Evolutionary conservation across 2,329 filamentous ascomycete genomes (phyloP).

Genomic region (Phoma herbarum): DNA sequence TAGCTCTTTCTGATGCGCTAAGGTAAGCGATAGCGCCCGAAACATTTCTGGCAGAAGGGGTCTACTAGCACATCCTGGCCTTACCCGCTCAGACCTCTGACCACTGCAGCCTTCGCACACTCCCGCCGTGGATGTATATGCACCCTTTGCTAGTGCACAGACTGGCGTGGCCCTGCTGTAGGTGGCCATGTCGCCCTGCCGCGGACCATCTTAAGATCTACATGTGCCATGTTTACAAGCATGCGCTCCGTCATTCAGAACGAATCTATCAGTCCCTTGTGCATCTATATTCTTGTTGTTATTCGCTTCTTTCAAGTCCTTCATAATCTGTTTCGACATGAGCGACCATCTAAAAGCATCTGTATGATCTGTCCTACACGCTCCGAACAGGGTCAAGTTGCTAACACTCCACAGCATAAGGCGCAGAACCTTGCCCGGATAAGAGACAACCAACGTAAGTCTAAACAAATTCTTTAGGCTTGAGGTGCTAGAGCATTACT

Average conservation of each 20-base stretch:
- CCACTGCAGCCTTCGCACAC: slow-evolving; percentile 29
- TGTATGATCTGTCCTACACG: slow-evolving; percentile 24
- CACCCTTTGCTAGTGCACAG: slow-evolving; percentile 29
- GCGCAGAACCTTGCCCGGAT: slow-evolving; percentile 65
- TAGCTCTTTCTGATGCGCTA: slow-evolving; percentile 1
- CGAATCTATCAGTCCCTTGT: slow-evolving; percentile 26
- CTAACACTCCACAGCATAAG: slow-evolving; percentile 37
- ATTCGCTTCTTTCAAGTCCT: slow-evolving; percentile 18
- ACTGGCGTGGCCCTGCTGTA: slow-evolving; percentile 33
- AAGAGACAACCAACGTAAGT: slow-evolving; percentile 73
- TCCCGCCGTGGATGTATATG: slow-evolving; percentile 28
- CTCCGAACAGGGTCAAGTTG: not conserved
- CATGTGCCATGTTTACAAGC: slow-evolving; percentile 32
- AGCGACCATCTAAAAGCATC: slow-evolving; percentile 36
- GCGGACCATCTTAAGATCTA: slow-evolving; percentile 37
- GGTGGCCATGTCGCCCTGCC: slow-evolving; percentile 34
- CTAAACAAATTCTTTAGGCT: not conserved
- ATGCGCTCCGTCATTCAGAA: slow-evolving; percentile 30
- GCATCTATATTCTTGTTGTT: slow-evolving; percentile 19
- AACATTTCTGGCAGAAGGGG: slow-evolving; percentile 23
- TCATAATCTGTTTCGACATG: slow-evolving; percentile 34
- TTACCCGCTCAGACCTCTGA: slow-evolving; percentile 32
- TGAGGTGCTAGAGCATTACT: not conserved
- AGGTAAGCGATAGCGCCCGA: slow-evolving; percentile 12
- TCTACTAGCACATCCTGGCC: slow-evolving; percentile 25